phyloP scores from a whole-genome alignment of 1,284 basidiomycete genomes.

The Gomphus sp. region DNA sequence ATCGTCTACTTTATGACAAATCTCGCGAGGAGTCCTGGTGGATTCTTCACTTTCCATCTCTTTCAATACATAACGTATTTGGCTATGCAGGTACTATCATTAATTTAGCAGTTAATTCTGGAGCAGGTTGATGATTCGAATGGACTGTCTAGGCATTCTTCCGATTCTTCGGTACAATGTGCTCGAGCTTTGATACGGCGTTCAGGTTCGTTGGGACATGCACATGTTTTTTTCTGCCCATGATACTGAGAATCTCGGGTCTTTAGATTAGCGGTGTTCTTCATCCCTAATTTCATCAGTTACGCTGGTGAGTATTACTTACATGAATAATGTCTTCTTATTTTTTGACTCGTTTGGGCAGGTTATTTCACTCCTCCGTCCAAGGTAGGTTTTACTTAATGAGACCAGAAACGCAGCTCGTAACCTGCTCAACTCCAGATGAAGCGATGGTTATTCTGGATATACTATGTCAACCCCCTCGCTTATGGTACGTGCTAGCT shows the following conservation, averaged over 20 bases:
- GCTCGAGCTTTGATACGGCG: constrained; percentile 27
- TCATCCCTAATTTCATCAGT: constrained; percentile 26
- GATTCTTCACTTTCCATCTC: constrained; percentile 33
- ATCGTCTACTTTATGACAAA: constrained; percentile 35
- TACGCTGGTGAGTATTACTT: constrained; percentile 4
- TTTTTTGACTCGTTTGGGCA: background rate
- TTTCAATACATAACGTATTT: constrained; percentile 16
- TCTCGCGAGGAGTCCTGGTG: constrained; percentile 29
- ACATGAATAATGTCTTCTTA: background rate
- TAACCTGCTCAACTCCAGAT: constrained; percentile 43
- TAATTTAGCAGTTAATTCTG: background rate
- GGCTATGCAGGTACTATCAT: constrained; percentile 10
- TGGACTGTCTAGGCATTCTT: constrained; percentile 28
- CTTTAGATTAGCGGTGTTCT: constrained; percentile 48
- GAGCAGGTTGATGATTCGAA: background rate
- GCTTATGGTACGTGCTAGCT: constrained; percentile 47
- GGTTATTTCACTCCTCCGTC: constrained; percentile 21
- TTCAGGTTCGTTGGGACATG: constrained; percentile 29
- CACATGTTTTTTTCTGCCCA: constrained; percentile 25
- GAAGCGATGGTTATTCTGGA: constrained; percentile 88
- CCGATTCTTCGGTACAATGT: constrained; percentile 33
- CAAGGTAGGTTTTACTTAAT: constrained; percentile 23
- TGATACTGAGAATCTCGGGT: constrained; percentile 30
- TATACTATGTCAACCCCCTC: constrained; percentile 71
- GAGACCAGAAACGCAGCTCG: background rate